Conservation (phyloP, 345 rosid species). For the Euphorbia peplus region DNA sequence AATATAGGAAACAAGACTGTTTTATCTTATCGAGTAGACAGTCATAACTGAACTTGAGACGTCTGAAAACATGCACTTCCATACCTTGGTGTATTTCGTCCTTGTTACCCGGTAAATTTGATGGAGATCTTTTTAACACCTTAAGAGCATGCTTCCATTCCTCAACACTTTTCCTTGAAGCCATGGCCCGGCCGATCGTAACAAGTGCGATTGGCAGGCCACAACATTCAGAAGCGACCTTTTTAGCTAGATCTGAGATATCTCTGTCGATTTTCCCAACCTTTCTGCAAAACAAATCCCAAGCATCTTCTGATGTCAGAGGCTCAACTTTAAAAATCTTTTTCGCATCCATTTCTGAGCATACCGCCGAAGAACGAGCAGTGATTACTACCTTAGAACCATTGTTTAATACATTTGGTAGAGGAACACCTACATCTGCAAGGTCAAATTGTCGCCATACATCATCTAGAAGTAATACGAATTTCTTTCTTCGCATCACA, state of each 20-base stretch:
- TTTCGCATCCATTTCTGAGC: not conserved
- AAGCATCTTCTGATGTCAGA: not conserved
- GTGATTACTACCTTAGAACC: too few relatives aligned
- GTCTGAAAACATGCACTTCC: not conserved
- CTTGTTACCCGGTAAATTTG: not conserved
- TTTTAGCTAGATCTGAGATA: not conserved
- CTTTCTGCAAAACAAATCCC: not conserved
- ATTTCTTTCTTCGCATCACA: not conserved
- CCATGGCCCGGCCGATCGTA: slow-evolving; percentile 17
- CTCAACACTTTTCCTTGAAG: not conserved
- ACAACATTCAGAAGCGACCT: not conserved
- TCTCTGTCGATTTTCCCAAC: not conserved
- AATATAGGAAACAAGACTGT: not conserved
- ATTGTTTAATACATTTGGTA: too few relatives aligned
- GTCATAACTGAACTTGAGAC: too few relatives aligned
- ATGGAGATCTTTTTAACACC: not conserved
- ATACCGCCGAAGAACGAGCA: too few relatives aligned
- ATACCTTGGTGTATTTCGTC: not conserved
- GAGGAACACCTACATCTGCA: not conserved
- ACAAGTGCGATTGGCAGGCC: slow-evolving; percentile 20
- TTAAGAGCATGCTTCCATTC: slow-evolving; percentile 13
- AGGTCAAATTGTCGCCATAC: not conserved
- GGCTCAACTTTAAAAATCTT: not conserved
- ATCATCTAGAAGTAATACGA: slow-evolving; percentile 16
- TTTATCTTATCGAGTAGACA: not conserved